These are phyloP conservation scores for Cyclotella sp. DNA, from an alignment of 108 stramenopile genomes.

Conservation along the genomic window DNA sequence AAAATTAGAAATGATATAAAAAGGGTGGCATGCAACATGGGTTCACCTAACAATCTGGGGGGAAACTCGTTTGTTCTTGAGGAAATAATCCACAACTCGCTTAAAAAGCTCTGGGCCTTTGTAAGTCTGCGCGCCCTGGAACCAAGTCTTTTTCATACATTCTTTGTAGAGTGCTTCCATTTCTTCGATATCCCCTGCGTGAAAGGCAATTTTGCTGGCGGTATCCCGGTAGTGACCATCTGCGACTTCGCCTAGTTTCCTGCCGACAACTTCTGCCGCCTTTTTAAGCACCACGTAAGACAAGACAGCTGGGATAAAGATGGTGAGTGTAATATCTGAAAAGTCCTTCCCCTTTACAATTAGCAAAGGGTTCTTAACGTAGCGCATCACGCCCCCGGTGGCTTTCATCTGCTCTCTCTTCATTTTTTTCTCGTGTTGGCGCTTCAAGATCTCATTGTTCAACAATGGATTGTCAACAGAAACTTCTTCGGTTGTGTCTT, in stretches of 20 bases:
- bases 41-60: constrained; percentile 72
- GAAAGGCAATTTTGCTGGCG: constrained; percentile 84
- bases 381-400: constrained; percentile 50
- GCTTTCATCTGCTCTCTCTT: constrained; percentile 43
- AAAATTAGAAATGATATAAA: neutral
- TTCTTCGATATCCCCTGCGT: constrained; percentile 81
- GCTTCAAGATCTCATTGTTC: constrained; percentile 61
- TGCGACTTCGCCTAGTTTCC: constrained; percentile 47
- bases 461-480: constrained; percentile 38
- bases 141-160: constrained; percentile 71
- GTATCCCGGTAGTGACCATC: constrained; percentile 58
- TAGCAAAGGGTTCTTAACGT: constrained; percentile 50
- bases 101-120: constrained; percentile 54
- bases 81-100: constrained; percentile 67
- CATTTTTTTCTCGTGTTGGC: constrained; percentile 52
- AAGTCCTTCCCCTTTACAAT: constrained; percentile 59
- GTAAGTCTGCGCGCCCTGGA: constrained; percentile 59
- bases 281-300: constrained; percentile 38
- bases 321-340: constrained; percentile 51
- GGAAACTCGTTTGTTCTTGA: constrained; percentile 77
- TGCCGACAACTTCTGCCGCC: constrained; percentile 35
- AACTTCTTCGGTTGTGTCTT: constrained; percentile 24
- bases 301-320: constrained; percentile 51
- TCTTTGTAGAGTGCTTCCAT: constrained; percentile 74
- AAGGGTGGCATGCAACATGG: neutral